A percentile compares a stretch with the other conserved stretches of the same genome.
Evolutionary conservation across 148 eudicot species (phyloP).

Genomic region (Nepenthes mirabilis): DNA sequence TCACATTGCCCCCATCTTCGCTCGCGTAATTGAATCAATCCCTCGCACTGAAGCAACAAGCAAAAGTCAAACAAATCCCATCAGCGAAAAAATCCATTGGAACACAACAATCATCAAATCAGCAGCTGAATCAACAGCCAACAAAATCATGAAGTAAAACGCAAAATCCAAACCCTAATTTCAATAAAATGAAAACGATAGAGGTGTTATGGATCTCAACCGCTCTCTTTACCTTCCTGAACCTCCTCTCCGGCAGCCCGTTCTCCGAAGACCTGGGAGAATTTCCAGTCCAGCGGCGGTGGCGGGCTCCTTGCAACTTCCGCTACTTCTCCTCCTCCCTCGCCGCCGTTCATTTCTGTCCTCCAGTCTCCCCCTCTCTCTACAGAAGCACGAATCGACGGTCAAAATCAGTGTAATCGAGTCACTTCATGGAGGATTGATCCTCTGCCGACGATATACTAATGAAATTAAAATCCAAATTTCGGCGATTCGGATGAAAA

Average conservation of each 20-base stretch:
- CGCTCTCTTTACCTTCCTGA: conserved; percentile 57
- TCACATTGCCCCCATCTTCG: too few species aligned
- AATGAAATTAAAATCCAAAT: conserved; percentile 7
- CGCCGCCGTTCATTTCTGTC: conserved; percentile 45
- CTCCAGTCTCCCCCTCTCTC: conserved; percentile 2
- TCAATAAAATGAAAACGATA: not conserved
- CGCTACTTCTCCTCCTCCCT: conserved; percentile 25
- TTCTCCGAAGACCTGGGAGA: conserved; percentile 92
- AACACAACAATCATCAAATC: not conserved
- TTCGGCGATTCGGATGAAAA: conserved; percentile 11
- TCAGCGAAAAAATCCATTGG: conserved; percentile 1
- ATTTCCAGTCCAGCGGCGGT: conserved; percentile 77
- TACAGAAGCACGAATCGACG: conserved; percentile 8
- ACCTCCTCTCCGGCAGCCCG: conserved; percentile 90
- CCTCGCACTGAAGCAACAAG: not conserved
- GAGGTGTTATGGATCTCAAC: not conserved
- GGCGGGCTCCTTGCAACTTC: conserved; percentile 30
- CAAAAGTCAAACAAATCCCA: not conserved
- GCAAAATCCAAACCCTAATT: not conserved
- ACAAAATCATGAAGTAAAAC: not conserved
- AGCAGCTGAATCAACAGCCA: too few species aligned
- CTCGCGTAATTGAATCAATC: too few species aligned
- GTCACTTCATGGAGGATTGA: conserved; percentile 9
- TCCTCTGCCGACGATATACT: not conserved
- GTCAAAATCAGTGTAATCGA: conserved; percentile 9